These are phyloP conservation scores for Lasiosphaeria hispida DNA, from an alignment of 495 filamentous ascomycete species.

Conservation along the genomic window DNA sequence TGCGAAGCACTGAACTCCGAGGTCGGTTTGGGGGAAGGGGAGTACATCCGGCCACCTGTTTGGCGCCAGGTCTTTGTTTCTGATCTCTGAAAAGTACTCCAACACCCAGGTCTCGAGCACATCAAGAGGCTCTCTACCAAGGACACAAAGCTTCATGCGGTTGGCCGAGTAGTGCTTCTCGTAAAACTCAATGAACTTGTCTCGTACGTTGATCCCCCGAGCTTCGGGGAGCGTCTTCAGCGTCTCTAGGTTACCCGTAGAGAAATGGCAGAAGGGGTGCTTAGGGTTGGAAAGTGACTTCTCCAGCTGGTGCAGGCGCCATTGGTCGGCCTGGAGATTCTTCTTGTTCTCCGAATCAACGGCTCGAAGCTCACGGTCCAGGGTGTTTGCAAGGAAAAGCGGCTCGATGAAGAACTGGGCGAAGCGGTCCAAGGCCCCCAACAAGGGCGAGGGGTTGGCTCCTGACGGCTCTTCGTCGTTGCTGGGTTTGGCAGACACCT, in stretches of 20 bases:
- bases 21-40: slow-evolving; percentile 63
- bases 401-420: slow-evolving; percentile 96
- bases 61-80: slow-evolving; percentile 79
- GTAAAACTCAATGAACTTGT: slow-evolving; percentile 94
- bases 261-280: slow-evolving; percentile 95
- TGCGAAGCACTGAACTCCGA: slow-evolving; percentile 81
- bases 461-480: slow-evolving; percentile 52
- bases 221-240: slow-evolving; percentile 81
- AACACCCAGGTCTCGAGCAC: slow-evolving; percentile 83
- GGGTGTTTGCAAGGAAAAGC: slow-evolving; percentile 81
- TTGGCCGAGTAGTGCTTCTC: slow-evolving; percentile 92
- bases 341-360: slow-evolving; percentile 99
- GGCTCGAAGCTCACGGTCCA: slow-evolving; percentile 87
- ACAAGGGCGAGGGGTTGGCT: slow-evolving; percentile 67
- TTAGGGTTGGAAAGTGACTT: slow-evolving; percentile 86
- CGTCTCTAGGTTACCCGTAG: slow-evolving; percentile 88
- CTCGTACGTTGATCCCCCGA: slow-evolving; percentile 80
- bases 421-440: slow-evolving; percentile 91
- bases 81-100: slow-evolving; percentile 79
- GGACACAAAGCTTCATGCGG: slow-evolving; percentile 88
- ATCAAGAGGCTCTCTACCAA: slow-evolving; percentile 87
- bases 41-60: slow-evolving; percentile 77
- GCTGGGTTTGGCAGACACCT: slow-evolving; percentile 73
- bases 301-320: slow-evolving; percentile 88
- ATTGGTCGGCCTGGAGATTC: slow-evolving; percentile 92